Conservation (phyloP, 2,329 filamentous ascomycete genomes). For the Ophiostoma ips region DNA sequence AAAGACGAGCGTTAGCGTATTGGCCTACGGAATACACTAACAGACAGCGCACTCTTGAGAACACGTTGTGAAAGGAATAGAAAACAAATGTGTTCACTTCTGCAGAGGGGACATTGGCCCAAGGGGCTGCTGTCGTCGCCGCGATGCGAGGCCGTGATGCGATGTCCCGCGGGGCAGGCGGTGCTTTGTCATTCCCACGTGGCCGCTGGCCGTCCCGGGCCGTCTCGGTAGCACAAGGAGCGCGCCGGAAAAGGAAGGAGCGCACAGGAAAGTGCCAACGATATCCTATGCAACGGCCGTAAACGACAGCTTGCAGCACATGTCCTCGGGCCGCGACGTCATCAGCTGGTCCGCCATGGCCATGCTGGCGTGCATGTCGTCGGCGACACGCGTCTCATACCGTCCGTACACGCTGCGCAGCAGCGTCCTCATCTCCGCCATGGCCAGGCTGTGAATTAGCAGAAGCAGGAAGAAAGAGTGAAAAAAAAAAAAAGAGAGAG, state of each 20-base stretch:
- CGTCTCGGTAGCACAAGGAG: too few species aligned
- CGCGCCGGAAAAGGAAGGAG: background rate
- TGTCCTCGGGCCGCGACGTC: background rate
- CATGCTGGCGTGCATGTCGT: conserved; percentile 43
- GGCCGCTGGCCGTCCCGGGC: background rate
- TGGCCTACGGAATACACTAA: too few species aligned
- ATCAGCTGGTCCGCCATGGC: conserved; percentile 49
- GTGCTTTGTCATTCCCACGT: background rate
- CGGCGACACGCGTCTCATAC: conserved; percentile 38
- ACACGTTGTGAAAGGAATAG: too few species aligned
- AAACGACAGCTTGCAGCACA: conserved; percentile 1
- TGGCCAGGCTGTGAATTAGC: conserved; percentile 37
- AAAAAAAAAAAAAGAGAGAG: background rate
- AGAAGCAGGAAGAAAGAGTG: background rate
- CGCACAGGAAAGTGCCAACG: background rate
- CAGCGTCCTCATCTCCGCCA: conserved; percentile 53
- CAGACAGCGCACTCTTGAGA: too few species aligned
- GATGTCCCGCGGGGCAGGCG: too few species aligned
- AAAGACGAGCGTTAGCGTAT: too few species aligned
- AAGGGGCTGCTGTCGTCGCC: too few species aligned
- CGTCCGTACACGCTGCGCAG: conserved; percentile 44
- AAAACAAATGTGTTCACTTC: too few species aligned
- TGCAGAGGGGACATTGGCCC: too few species aligned
- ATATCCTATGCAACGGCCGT: background rate
- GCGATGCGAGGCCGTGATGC: too few species aligned